These are phyloP conservation scores for Solidago caesia DNA, from an alignment of 129 eudicot species.

Conservation along the genomic window DNA sequence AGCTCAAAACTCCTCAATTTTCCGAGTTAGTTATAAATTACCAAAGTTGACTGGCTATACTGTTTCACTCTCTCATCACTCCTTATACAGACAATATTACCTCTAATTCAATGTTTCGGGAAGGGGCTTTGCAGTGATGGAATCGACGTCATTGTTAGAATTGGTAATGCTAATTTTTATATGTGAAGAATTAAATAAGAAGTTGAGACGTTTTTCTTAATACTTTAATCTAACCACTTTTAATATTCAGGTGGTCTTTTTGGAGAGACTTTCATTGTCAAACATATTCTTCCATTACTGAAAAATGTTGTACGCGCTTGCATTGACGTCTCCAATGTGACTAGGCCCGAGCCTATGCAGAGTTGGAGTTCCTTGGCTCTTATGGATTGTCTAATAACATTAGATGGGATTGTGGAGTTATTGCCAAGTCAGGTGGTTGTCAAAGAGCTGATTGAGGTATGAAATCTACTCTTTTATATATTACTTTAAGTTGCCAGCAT, in stretches of 20 bases:
- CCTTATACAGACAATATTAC: conserved; percentile 71
- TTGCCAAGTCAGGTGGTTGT: conserved; percentile 66
- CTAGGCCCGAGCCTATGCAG: conserved; percentile 78
- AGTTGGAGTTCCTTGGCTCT: conserved; percentile 87
- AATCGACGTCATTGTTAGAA: conserved; percentile 80
- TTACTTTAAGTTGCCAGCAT: neutral
- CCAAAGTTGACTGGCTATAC: neutral
- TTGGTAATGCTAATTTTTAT: conserved; percentile 45
- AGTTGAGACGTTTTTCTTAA: conserved; percentile 1
- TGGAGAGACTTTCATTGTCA: conserved; percentile 73
- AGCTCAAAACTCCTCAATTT: conserved; percentile 19
- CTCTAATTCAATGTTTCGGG: conserved; percentile 82
- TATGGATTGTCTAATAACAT: conserved; percentile 65
- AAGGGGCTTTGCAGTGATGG: conserved; percentile 91
- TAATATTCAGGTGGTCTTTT: conserved; percentile 73
- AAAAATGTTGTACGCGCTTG: conserved; percentile 63
- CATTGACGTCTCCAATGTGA: conserved; percentile 49
- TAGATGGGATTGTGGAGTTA: conserved; percentile 63
- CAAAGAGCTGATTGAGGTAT: conserved; percentile 87
- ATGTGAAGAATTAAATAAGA: neutral
- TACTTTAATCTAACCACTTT: conserved; percentile 22
- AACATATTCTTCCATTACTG: conserved; percentile 77
- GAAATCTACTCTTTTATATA: conserved; percentile 2
- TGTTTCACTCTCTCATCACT: conserved; percentile 25
- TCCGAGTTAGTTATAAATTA: conserved; percentile 16